Conservation (phyloP, 164 flowering plant genomes). For the Sextonia rubra region DNA sequence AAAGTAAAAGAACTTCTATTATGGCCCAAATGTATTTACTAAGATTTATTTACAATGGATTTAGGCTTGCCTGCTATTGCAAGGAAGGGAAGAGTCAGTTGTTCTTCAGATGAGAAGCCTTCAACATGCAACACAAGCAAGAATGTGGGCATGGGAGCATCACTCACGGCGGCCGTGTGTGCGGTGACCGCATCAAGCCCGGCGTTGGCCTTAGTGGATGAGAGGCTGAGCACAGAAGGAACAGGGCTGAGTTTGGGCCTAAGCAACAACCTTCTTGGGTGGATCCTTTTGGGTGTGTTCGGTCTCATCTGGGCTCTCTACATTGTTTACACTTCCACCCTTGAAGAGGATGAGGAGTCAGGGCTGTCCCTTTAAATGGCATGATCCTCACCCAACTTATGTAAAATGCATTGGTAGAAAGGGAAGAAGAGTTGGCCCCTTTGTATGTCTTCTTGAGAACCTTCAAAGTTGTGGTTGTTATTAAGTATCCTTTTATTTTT, state of each 20-base stretch:
- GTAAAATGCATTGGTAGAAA: not conserved
- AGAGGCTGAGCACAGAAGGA: conserved; percentile 93
- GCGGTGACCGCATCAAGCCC: conserved; percentile 46
- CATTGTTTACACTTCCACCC: conserved; percentile 52
- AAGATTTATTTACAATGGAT: not conserved
- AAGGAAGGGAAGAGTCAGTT: conserved; percentile 41
- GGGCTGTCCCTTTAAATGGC: conserved; percentile 59
- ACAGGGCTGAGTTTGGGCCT: conserved; percentile 88
- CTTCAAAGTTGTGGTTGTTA: not conserved
- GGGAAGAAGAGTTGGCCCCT: not conserved
- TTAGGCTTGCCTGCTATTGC: conserved; percentile 47
- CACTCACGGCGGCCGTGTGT: conserved; percentile 39
- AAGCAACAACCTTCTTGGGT: conserved; percentile 87
- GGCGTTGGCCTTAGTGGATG: conserved; percentile 78
- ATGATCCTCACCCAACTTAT: not conserved
- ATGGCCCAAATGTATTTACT: not conserved
- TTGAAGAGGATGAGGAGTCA: conserved; percentile 98
- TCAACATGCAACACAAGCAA: conserved; percentile 6
- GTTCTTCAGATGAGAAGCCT: conserved; percentile 35
- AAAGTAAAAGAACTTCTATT: not conserved
- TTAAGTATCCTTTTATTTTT: not conserved
- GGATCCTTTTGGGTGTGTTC: conserved; percentile 88
- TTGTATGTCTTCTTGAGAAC: conserved; percentile 1
- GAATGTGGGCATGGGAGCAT: conserved; percentile 33
- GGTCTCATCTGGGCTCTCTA: conserved; percentile 84